phyloP scores from a whole-genome alignment of 768 basidiomycete species.

The Lactifluus rugatus region DNA sequence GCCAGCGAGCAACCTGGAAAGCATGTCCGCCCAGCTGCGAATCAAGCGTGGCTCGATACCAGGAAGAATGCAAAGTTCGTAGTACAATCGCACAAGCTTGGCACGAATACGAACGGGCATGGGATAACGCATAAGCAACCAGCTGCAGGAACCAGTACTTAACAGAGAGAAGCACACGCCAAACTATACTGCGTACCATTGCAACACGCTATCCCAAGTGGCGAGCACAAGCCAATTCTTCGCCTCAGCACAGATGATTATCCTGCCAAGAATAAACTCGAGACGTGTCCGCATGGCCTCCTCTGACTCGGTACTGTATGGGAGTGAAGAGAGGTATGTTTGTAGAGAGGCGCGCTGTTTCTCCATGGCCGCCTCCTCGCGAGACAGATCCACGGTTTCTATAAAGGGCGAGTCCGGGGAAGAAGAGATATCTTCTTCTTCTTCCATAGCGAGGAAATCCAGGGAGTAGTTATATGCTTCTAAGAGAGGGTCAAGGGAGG shows the following conservation, averaged over 20 bases:
- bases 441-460: constrained; percentile 38
- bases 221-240: constrained; percentile 67
- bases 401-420: constrained; percentile 35
- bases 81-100: constrained; percentile 66
- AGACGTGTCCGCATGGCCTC: constrained; percentile 64
- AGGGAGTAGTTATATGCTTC: constrained; percentile 9
- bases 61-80: constrained; percentile 67
- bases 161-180: neutral
- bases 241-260: constrained; percentile 59
- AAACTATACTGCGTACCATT: constrained; percentile 42
- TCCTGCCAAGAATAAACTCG: constrained; percentile 58
- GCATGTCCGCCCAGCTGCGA: constrained; percentile 71
- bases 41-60: constrained; percentile 64
- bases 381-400: constrained; percentile 24
- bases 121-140: constrained; percentile 76
- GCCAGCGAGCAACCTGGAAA: constrained; percentile 57
- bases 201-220: constrained; percentile 71
- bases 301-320: constrained; percentile 62
- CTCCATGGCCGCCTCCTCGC: constrained; percentile 33
- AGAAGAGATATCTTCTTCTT: constrained; percentile 39
- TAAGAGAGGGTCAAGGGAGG: neutral
- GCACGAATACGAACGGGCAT: constrained; percentile 59
- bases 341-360: constrained; percentile 53
- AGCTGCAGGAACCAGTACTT: constrained; percentile 34
- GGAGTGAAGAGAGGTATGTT: constrained; percentile 56